Evolutionary conservation across 2,329 filamentous ascomycete species (phyloP).

Genomic region (Diaporthe ampelina): DNA sequence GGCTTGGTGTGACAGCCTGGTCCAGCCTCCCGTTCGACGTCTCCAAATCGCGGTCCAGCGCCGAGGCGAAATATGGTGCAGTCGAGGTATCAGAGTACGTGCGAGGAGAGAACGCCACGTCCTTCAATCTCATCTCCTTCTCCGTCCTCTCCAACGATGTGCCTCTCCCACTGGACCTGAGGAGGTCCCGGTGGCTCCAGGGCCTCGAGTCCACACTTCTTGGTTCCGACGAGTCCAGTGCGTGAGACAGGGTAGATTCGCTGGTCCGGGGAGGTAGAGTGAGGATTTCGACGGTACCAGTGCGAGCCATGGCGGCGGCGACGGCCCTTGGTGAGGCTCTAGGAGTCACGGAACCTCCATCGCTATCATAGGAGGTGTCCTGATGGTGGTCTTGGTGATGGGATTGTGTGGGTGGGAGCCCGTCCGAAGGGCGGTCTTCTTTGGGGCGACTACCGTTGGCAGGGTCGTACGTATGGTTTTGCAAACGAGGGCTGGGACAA

Average conservation of each 20-base stretch:
- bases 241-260: conserved; percentile 37
- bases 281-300: conserved; percentile 41
- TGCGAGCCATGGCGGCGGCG: conserved; percentile 44
- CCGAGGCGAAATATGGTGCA: not conserved
- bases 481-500: conserved; percentile 38
- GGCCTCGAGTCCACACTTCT: conserved; percentile 52
- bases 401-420: conserved; percentile 42
- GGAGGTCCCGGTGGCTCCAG: conserved; percentile 52
- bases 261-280: conserved; percentile 36
- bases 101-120: conserved; percentile 42
- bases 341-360: conserved; percentile 56
- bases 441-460: conserved; percentile 38
- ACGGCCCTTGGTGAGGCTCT: conserved; percentile 50
- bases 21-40: conserved; percentile 20
- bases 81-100: conserved; percentile 40
- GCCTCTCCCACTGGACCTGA: conserved; percentile 51
- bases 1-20: conserved; percentile 14
- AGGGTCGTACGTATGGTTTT: conserved; percentile 36
- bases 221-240: conserved; percentile 50
- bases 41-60: conserved; percentile 11
- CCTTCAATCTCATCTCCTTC: conserved; percentile 55
- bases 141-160: conserved; percentile 59
- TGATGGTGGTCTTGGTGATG: conserved; percentile 44
- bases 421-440: conserved; percentile 37
- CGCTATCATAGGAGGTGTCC: conserved; percentile 46